Evolutionary conservation across 495 filamentous ascomycete genomes (phyloP), one percentile per base, ranked within the genome.

Genomic region (Lophiostoma macrostomum): DNA sequence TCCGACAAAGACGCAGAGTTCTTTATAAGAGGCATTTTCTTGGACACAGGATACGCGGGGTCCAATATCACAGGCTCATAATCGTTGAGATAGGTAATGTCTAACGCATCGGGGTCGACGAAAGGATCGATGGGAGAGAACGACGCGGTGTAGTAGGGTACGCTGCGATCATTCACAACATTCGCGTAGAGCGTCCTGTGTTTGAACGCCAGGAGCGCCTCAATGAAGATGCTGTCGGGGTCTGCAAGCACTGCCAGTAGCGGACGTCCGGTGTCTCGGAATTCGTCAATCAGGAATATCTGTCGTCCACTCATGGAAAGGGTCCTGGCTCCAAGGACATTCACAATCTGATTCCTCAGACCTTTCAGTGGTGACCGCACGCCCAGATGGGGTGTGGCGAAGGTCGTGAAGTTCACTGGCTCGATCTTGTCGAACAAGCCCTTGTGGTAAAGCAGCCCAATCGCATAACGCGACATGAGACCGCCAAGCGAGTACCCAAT

Each of bases 331-430:
- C 89, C 91, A 12, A 97, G 53, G 2, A 83, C 76, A 69, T 98
- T 98, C 79, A 80, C 96, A 5, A 91, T 64, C 40, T 82, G 71
- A 50, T 80, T 82, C 37, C 74, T 70, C 64, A 76, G 77, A 7
- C 90, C 90, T 29, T 77, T 74, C 3, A 85, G 69, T 0, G 91
- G 90, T 8, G 85, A 82, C 35, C 88, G 77, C 6, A 91, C 88
- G 16, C 91, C 91, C 0, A 96, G 79, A 70, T 96, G 91, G 16
- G 93, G 91, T 13, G 84, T 82, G 20, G 87, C 91, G 69, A 97
- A 96, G 1, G 90, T 94, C 2, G 87, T 88, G 66, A 96, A 96
- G 71, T 96, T 96, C 67, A 94, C 78, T 14, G 93, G 90, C 64
- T 88, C 74, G 14, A 96, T 70, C 47, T 78, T 77, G 28, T 93